Evolutionary conservation across 78 protist genomes (phyloP).

Genomic region (Dictyostelium firmibasis): DNA sequence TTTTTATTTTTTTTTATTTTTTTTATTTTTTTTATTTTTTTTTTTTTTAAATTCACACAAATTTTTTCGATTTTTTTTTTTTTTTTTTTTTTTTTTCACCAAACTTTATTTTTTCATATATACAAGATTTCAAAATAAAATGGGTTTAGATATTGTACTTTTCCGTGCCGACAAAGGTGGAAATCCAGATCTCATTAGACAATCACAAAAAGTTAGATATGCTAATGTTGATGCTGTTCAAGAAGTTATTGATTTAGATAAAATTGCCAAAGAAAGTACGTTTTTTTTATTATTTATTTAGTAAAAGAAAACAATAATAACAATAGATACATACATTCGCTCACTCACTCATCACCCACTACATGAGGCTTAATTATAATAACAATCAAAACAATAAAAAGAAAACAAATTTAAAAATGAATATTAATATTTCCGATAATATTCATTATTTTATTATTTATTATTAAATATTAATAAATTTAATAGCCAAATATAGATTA

Average conservation of each 20-base stretch:
- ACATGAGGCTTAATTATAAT: no score
- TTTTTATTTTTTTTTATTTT: not conserved
- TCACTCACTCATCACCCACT: no score
- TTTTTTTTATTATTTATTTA: no score
- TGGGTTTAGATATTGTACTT: constrained; percentile 93
- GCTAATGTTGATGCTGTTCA: constrained; percentile 86
- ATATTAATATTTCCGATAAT: not conserved
- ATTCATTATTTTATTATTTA: not conserved
- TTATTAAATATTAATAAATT: not conserved
- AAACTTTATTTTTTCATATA: not conserved
- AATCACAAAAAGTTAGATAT: constrained; percentile 93
- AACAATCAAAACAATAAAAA: no score
- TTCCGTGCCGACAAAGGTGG: constrained; percentile 94
- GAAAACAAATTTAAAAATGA: no score
- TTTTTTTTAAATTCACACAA: not conserved
- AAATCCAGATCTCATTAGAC: constrained; percentile 93
- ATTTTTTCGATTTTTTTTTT: not conserved
- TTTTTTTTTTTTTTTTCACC: not conserved
- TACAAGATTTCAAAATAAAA: constrained; percentile 1
- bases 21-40: not conserved
- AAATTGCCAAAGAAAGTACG: constrained; percentile 14
- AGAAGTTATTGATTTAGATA: constrained; percentile 86
- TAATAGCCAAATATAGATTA: constrained; percentile 41
- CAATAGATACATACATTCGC: no score
- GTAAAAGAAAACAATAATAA: not conserved